Evolutionary conservation across 768 basidiomycete species (phyloP).

Genomic region (Cystobasidium onofrii): DNA sequence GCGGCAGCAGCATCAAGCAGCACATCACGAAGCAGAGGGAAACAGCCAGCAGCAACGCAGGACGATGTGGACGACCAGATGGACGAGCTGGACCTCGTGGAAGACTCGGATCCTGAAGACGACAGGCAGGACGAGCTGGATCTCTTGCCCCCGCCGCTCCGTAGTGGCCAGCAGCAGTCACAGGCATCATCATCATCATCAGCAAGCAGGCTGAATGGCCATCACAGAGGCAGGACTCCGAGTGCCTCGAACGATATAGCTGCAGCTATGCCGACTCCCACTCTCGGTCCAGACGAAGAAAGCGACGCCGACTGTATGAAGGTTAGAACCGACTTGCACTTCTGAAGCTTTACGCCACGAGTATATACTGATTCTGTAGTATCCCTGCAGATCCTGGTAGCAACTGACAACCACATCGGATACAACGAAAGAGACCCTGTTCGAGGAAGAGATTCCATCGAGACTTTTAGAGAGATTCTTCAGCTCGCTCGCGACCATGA

Average conservation of each 20-base stretch:
- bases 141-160: background rate
- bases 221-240: background rate
- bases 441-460: conserved; percentile 86
- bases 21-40: background rate
- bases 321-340: background rate
- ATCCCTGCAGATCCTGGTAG: conserved; percentile 33
- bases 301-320: conserved; percentile 32
- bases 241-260: background rate
- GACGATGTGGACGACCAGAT: background rate
- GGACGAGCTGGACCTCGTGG: background rate
- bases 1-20: conserved; percentile 5
- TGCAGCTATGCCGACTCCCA: conserved; percentile 9
- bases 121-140: conserved; percentile 1
- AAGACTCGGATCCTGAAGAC: background rate
- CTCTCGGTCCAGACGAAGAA: conserved; percentile 14
- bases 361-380: background rate
- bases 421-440: conserved; percentile 90
- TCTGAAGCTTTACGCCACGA: background rate
- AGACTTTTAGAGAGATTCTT: conserved; percentile 88
- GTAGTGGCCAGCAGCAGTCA: background rate
- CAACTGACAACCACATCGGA: conserved; percentile 53
- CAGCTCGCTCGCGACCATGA: conserved; percentile 81
- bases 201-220: background rate
- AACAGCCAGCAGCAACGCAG: background rate
- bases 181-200: background rate